These are phyloP conservation scores for Ustilago bromivora DNA, from an alignment of 1,284 basidiomycete species.

Conservation along the genomic window DNA sequence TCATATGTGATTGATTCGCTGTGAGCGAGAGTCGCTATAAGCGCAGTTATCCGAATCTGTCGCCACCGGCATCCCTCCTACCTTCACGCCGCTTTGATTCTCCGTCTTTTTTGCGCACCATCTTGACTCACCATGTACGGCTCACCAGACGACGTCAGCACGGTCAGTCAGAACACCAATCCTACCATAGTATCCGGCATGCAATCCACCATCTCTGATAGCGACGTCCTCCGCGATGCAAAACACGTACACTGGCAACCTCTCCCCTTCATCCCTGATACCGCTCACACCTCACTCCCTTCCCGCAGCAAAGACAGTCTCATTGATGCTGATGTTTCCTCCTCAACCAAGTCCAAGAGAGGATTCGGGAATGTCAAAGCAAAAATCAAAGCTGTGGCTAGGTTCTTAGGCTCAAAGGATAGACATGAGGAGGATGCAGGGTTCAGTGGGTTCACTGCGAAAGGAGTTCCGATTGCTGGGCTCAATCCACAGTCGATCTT, in stretches of 20 bases:
- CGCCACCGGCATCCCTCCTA: not conserved
- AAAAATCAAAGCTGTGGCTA: constrained; percentile 30
- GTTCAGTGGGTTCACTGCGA: not conserved
- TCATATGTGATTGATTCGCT: not conserved
- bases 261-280: constrained; percentile 15
- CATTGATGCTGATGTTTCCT: constrained; percentile 14
- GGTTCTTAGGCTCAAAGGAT: constrained; percentile 17
- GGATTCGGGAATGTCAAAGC: constrained; percentile 23
- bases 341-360: constrained; percentile 12
- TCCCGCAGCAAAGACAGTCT: constrained; percentile 21
- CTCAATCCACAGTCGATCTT: not conserved
- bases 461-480: constrained; percentile 18
- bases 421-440: not conserved
- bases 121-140: constrained; percentile 23
- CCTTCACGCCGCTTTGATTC: not conserved
- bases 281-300: not conserved
- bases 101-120: not conserved
- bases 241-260: constrained; percentile 30
- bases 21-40: not conserved
- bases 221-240: constrained; percentile 32
- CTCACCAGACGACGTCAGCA: constrained; percentile 36
- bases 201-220: constrained; percentile 26
- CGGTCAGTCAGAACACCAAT: constrained; percentile 12
- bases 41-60: not conserved
- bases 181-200: not conserved